Conservation (phyloP, 768 basidiomycete species). For the Russula lepida region DNA sequence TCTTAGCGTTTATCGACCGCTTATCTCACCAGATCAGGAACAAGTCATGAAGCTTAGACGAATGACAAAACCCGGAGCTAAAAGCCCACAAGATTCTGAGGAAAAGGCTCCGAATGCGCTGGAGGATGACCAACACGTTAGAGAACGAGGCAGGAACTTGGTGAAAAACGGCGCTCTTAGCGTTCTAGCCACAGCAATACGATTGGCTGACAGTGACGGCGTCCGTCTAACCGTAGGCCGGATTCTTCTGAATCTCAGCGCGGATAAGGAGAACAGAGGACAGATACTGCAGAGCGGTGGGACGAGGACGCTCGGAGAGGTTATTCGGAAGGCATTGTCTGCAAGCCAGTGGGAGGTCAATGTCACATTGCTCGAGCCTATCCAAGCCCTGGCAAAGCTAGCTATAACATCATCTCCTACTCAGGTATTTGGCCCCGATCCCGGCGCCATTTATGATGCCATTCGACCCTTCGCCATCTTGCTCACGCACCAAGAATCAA, state of each 20-base stretch:
- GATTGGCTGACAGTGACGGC: slow-evolving; percentile 53
- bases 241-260: slow-evolving; percentile 60
- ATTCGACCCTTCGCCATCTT: slow-evolving; percentile 72
- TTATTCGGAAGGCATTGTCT: slow-evolving; percentile 43
- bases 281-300: slow-evolving; percentile 73
- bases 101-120: slow-evolving; percentile 25
- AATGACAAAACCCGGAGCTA: slow-evolving; percentile 46
- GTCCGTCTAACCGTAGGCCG: slow-evolving; percentile 52
- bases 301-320: slow-evolving; percentile 50
- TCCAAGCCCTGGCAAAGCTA: slow-evolving; percentile 89
- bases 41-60: slow-evolving; percentile 72
- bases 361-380: slow-evolving; percentile 45
- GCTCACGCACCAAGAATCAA: slow-evolving; percentile 59
- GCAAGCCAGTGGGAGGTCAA: slow-evolving; percentile 30
- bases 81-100: slow-evolving; percentile 13
- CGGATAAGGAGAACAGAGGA: slow-evolving; percentile 71
- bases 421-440: slow-evolving; percentile 83
- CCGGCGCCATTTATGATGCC: slow-evolving; percentile 69
- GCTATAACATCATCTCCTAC: slow-evolving; percentile 86
- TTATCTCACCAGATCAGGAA: slow-evolving; percentile 68
- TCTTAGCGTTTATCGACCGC: slow-evolving; percentile 60
- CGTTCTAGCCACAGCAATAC: slow-evolving; percentile 49
- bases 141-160: slow-evolving; percentile 46
- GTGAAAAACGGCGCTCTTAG: slow-evolving; percentile 56
- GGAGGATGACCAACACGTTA: slow-evolving; percentile 63